Evolutionary conservation across 805 yeast genomes (phyloP).

Genomic region (Myxozyma udenii): DNA sequence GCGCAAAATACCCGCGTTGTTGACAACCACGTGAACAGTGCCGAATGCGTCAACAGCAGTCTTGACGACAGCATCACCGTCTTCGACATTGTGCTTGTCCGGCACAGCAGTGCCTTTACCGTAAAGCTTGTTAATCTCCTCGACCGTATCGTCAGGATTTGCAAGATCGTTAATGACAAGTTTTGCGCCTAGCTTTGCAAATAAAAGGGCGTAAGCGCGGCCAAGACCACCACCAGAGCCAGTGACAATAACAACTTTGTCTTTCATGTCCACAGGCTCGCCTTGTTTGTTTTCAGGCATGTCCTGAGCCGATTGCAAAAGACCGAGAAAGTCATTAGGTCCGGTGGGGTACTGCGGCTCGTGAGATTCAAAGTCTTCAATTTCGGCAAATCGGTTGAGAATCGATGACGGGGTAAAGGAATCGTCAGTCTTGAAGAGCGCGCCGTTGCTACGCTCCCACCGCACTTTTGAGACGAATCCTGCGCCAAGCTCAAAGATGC

Average conservation of each 20-base stretch:
- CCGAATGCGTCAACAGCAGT: constrained; percentile 77
- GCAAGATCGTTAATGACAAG: constrained; percentile 88
- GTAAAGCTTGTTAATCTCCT: constrained; percentile 55
- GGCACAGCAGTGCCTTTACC: constrained; percentile 80
- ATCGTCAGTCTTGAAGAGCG: constrained; percentile 71
- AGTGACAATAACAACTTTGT: constrained; percentile 83
- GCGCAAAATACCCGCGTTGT: constrained; percentile 92
- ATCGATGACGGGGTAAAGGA: constrained; percentile 83
- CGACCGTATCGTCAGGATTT: constrained; percentile 69
- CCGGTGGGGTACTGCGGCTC: constrained; percentile 65
- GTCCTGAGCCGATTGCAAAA: constrained; percentile 51
- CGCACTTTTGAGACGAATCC: constrained; percentile 88
- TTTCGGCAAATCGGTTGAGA: constrained; percentile 59
- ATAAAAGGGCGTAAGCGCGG: constrained; percentile 76
- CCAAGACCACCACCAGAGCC: constrained; percentile 97
- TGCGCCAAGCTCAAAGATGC: constrained; percentile 89
- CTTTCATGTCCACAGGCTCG: constrained; percentile 58
- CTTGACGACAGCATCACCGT: constrained; percentile 71
- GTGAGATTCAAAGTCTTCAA: constrained; percentile 57
- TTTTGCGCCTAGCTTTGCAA: constrained; percentile 90
- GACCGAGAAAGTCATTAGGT: constrained; percentile 65
- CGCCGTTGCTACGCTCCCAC: constrained; percentile 93
- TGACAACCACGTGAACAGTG: constrained; percentile 76
- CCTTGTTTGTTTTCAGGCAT: constrained; percentile 57
- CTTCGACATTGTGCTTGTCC: constrained; percentile 78